phyloP scores from a whole-genome alignment of 73 alveolate species.

The Paramecium primaurelia region DNA sequence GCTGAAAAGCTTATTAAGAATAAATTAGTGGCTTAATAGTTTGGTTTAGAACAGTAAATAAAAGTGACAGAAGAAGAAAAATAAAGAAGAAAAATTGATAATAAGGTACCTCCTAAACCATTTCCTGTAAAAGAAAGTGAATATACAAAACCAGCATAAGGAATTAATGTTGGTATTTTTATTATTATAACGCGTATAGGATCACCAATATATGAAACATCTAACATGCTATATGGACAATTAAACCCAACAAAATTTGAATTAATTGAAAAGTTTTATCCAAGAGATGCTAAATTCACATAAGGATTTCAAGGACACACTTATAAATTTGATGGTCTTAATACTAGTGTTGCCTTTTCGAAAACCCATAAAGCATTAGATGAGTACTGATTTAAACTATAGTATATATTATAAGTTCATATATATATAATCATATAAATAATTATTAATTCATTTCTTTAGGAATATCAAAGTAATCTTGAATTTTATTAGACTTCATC shows the following conservation, averaged over 20 bases:
- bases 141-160: not conserved
- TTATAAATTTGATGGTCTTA: slow-evolving; percentile 13
- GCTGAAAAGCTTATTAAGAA: slow-evolving; percentile 18
- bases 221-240: not conserved
- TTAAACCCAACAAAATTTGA: slow-evolving; percentile 10
- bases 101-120: slow-evolving; percentile 27
- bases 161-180: not conserved
- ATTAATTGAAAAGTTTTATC: slow-evolving; percentile 19
- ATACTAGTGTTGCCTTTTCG: slow-evolving; percentile 4
- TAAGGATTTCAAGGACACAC: not conserved
- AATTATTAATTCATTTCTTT: not conserved
- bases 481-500: not conserved
- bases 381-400: not conserved
- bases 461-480: not conserved
- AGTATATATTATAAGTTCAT: not conserved
- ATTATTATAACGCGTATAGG: not conserved
- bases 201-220: not conserved
- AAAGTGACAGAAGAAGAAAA: not conserved
- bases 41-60: not conserved
- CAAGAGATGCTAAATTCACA: not conserved
- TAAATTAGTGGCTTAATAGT: slow-evolving; percentile 11
- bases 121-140: slow-evolving; percentile 21
- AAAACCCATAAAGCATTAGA: slow-evolving; percentile 26
- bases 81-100: slow-evolving; percentile 2
- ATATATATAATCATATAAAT: not conserved